phyloP scores from a whole-genome alignment of 2,329 filamentous ascomycete genomes.

The Aspergillus unguis region DNA sequence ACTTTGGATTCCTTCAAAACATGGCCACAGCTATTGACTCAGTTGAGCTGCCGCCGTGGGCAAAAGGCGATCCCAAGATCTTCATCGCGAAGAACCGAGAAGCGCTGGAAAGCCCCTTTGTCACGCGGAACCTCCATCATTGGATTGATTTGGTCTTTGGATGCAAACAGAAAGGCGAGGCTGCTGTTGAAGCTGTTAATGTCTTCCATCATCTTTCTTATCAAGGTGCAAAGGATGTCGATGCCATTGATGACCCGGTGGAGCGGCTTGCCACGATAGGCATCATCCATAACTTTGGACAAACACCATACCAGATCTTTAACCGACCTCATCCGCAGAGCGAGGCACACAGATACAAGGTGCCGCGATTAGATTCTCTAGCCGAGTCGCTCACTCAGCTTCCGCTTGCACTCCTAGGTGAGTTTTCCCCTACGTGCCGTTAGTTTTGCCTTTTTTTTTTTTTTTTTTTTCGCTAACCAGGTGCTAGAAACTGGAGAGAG shows the following conservation, averaged over 20 bases:
- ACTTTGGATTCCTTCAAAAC: slow-evolving; percentile 85
- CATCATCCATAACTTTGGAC: slow-evolving; percentile 97
- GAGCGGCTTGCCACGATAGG: slow-evolving; percentile 86
- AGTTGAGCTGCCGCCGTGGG: slow-evolving; percentile 90
- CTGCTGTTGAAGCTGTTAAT: slow-evolving; percentile 85
- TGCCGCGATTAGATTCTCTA: slow-evolving; percentile 71
- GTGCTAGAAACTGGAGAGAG: slow-evolving; percentile 65
- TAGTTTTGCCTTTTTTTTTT: background rate
- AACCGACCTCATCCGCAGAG: slow-evolving; percentile 72
- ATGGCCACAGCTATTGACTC: slow-evolving; percentile 75
- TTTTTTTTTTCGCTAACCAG: background rate
- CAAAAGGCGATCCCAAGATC: slow-evolving; percentile 90
- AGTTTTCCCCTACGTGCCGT: slow-evolving; percentile 15
- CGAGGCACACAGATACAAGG: slow-evolving; percentile 64
- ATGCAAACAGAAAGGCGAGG: slow-evolving; percentile 87
- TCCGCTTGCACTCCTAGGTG: slow-evolving; percentile 71
- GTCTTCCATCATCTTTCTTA: slow-evolving; percentile 97
- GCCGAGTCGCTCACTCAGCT: slow-evolving; percentile 73
- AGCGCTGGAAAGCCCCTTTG: slow-evolving; percentile 87
- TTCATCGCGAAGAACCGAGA: slow-evolving; percentile 97
- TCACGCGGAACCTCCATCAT: slow-evolving; percentile 81
- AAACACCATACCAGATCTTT: slow-evolving; percentile 95
- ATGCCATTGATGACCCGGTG: slow-evolving; percentile 82
- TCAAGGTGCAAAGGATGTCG: slow-evolving; percentile 86
- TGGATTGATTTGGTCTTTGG: slow-evolving; percentile 98